phyloP scores from a whole-genome alignment of 257 asterid genomes.

The Lantana camara region DNA sequence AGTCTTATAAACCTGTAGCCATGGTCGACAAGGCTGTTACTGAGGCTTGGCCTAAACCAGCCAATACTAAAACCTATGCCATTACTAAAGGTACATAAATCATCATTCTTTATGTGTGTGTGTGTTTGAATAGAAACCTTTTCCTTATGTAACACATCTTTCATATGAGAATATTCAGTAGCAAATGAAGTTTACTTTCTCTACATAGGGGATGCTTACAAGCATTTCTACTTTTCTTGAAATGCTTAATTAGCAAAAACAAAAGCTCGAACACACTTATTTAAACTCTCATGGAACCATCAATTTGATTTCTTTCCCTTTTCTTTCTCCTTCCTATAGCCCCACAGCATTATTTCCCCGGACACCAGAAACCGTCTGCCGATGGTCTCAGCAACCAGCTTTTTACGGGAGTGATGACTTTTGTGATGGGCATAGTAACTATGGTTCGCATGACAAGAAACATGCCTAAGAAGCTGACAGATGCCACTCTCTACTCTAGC shows the following conservation, averaged over 20 bases:
- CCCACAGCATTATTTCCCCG: slow-evolving; percentile 34
- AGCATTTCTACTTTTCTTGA: too few relatives aligned
- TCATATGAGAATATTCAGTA: neutral
- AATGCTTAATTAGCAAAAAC: too few relatives aligned
- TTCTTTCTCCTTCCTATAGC: slow-evolving; percentile 22
- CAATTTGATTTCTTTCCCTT: neutral
- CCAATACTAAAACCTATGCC: slow-evolving; percentile 36
- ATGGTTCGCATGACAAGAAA: slow-evolving; percentile 81
- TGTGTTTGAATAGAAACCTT: neutral
- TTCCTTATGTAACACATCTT: neutral
- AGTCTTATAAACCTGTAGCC: slow-evolving; percentile 30
- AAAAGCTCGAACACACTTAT: too few relatives aligned
- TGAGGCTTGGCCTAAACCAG: slow-evolving; percentile 39
- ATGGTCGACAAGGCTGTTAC: slow-evolving; percentile 55
- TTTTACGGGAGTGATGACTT: slow-evolving; percentile 69
- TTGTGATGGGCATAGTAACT: slow-evolving; percentile 76
- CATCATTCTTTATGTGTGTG: neutral
- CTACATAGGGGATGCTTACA: too few relatives aligned
- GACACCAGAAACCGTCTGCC: slow-evolving; percentile 34
- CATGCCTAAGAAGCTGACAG: slow-evolving; percentile 85
- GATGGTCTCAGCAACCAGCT: slow-evolving; percentile 58
- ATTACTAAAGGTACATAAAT: slow-evolving; percentile 50
- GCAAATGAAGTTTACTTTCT: neutral
- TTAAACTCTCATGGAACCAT: too few relatives aligned
- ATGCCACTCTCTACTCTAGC: slow-evolving; percentile 68